A percentile compares a stretch with the other conserved stretches of the same genome.
Conservation (phyloP, 345 rosid species). For the Eucalyptus sp. region DNA sequence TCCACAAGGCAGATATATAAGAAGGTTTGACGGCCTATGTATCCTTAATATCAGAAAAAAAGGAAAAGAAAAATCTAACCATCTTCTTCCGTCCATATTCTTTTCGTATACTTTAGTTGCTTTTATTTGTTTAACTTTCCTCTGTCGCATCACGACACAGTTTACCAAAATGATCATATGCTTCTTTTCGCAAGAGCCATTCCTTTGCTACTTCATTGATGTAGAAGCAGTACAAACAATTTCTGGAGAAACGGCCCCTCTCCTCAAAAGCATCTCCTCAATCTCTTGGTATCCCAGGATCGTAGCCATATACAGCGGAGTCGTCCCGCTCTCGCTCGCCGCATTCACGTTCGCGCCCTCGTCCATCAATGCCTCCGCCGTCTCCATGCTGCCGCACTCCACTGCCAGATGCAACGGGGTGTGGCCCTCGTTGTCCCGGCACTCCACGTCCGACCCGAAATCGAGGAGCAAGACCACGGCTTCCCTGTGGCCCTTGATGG, state of each 20-base stretch:
- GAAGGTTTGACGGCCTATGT: background rate
- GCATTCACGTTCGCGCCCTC: constrained; percentile 28
- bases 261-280: constrained; percentile 4
- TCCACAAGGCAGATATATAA: rapidly evolving
- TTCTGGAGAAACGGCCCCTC: constrained; percentile 3
- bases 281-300: constrained; percentile 17
- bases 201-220: background rate
- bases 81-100: background rate
- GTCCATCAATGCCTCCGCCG: constrained; percentile 25
- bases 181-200: background rate
- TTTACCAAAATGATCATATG: background rate
- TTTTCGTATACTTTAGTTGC: background rate
- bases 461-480: constrained; percentile 16
- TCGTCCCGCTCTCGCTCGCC: constrained; percentile 12
- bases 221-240: background rate
- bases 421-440: constrained; percentile 37
- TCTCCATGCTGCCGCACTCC: constrained; percentile 21
- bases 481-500: constrained; percentile 30
- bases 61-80: background rate
- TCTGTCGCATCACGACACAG: background rate
- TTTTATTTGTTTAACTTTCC: background rate
- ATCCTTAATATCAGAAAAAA: background rate
- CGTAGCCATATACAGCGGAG: constrained; percentile 28
- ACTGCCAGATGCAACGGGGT: constrained; percentile 42
- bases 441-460: constrained; percentile 15